Conservation (phyloP, 352 stramenopile genomes). For the Phytophthora litchii region DNA sequence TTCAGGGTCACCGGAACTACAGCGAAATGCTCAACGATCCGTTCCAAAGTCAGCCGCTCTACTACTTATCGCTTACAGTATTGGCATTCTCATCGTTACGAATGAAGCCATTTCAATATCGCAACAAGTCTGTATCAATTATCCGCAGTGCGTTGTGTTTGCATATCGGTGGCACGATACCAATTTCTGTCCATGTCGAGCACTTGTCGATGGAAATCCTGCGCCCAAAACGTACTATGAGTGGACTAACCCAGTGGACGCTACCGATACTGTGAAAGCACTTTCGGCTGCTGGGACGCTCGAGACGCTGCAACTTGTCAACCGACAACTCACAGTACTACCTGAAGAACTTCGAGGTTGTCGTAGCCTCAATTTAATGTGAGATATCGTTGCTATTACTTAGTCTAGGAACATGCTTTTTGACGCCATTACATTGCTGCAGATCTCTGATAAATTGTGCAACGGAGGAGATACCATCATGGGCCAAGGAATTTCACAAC, state of each 20-base stretch:
- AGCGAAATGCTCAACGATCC: background rate
- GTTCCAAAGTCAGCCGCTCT: slow-evolving; percentile 4
- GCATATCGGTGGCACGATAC: slow-evolving; percentile 27
- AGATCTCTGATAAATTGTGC: slow-evolving; percentile 42
- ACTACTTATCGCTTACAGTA: slow-evolving; percentile 16
- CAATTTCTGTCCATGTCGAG: slow-evolving; percentile 34
- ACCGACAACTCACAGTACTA: slow-evolving; percentile 23
- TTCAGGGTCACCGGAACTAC: no score
- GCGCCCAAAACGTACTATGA: slow-evolving; percentile 39
- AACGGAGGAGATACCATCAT: slow-evolving; percentile 26
- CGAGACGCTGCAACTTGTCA: slow-evolving; percentile 40
- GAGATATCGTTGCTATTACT: background rate
- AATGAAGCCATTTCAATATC: slow-evolving; percentile 18
- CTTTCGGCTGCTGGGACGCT: slow-evolving; percentile 29
- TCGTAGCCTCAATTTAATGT: slow-evolving; percentile 43
- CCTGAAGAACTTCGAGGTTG: slow-evolving; percentile 40
- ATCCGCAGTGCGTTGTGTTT: slow-evolving; percentile 42
- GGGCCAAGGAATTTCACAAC: slow-evolving; percentile 36
- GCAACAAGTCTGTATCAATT: slow-evolving; percentile 7
- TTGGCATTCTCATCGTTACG: slow-evolving; percentile 12
- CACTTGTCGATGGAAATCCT: slow-evolving; percentile 30
- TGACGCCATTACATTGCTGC: background rate
- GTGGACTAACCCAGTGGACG: slow-evolving; percentile 36
- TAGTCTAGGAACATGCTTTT: no score
- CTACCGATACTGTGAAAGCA: slow-evolving; percentile 18